phyloP scores from a whole-genome alignment of 2,329 filamentous ascomycete species.

The Eutypella sp. region DNA sequence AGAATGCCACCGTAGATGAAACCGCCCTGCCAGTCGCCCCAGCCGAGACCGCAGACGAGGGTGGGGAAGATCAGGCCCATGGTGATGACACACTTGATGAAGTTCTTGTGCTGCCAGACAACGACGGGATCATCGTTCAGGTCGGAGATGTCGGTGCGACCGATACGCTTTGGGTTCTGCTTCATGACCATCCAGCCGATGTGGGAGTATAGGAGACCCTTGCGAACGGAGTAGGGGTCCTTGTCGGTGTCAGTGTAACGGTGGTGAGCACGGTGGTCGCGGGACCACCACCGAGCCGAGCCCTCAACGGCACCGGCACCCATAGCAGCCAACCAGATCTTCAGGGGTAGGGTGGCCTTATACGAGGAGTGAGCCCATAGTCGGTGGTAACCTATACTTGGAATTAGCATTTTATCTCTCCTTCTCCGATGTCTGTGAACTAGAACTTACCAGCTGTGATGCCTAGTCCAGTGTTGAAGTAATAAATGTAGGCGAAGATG shows the following conservation, averaged over 20 bases:
- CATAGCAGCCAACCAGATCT: constrained; percentile 42
- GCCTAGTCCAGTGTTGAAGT: constrained; percentile 30
- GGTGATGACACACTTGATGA: constrained; percentile 40
- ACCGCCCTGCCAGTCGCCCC: constrained; percentile 44
- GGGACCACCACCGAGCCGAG: constrained; percentile 45
- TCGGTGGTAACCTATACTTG: constrained; percentile 30
- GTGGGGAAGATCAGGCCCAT: constrained; percentile 44
- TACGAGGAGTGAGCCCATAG: constrained; percentile 42
- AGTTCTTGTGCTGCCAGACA: constrained; percentile 44
- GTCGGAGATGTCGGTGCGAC: constrained; percentile 45
- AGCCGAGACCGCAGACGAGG: constrained; percentile 41
- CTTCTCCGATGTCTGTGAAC: not conserved
- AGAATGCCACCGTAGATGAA: constrained; percentile 47
- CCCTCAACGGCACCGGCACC: constrained; percentile 44
- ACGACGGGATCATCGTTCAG: constrained; percentile 46
- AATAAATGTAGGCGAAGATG: constrained; percentile 39
- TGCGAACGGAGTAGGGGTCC: constrained; percentile 48
- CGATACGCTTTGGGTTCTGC: constrained; percentile 48
- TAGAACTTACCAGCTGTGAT: constrained; percentile 27
- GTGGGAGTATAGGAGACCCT: constrained; percentile 46
- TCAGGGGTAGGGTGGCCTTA: constrained; percentile 37
- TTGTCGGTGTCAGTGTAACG: constrained; percentile 48
- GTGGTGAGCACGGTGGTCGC: constrained; percentile 46
- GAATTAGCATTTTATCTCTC: not conserved
- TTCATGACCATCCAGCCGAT: constrained; percentile 50